phyloP scores from a whole-genome alignment of 2,329 filamentous ascomycete genomes.

The Pseudogymnoascus sp. region DNA sequence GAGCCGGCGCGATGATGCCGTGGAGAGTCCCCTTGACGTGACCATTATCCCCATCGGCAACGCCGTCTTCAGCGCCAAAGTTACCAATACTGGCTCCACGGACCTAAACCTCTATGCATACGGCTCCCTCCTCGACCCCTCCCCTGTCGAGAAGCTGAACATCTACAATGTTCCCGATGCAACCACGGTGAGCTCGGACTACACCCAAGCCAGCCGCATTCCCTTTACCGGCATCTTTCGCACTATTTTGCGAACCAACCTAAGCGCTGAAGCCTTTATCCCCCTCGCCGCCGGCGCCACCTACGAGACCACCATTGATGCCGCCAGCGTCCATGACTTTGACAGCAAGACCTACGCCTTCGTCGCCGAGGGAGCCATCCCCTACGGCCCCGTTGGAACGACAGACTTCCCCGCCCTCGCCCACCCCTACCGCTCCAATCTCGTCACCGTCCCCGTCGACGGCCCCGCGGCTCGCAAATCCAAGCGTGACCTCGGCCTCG shows the following conservation, averaged over 20 bases:
- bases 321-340: slow-evolving; percentile 39
- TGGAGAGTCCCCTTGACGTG: slow-evolving; percentile 22
- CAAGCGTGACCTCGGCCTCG: slow-evolving; percentile 34
- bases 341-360: slow-evolving; percentile 51
- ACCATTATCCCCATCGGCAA: slow-evolving; percentile 30
- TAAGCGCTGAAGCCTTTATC: slow-evolving; percentile 36
- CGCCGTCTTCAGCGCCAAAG: slow-evolving; percentile 34
- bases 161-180: slow-evolving; percentile 24
- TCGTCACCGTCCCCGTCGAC: slow-evolving; percentile 51
- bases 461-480: slow-evolving; percentile 47
- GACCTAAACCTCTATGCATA: slow-evolving; percentile 36
- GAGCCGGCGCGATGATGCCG: slow-evolving; percentile 28
- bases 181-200: neutral
- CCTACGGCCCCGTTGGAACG: slow-evolving; percentile 46
- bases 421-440: slow-evolving; percentile 54
- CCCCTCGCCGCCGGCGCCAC: slow-evolving; percentile 36
- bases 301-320: slow-evolving; percentile 39
- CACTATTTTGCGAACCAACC: slow-evolving; percentile 32
- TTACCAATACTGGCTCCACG: slow-evolving; percentile 37
- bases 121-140: slow-evolving; percentile 37
- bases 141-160: slow-evolving; percentile 37
- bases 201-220: slow-evolving; percentile 22
- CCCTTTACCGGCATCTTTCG: slow-evolving; percentile 39
- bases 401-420: slow-evolving; percentile 47
- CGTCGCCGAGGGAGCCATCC: slow-evolving; percentile 49